Conservation (phyloP, 495 filamentous ascomycete genomes). For the Clavariopsis aquatica region DNA sequence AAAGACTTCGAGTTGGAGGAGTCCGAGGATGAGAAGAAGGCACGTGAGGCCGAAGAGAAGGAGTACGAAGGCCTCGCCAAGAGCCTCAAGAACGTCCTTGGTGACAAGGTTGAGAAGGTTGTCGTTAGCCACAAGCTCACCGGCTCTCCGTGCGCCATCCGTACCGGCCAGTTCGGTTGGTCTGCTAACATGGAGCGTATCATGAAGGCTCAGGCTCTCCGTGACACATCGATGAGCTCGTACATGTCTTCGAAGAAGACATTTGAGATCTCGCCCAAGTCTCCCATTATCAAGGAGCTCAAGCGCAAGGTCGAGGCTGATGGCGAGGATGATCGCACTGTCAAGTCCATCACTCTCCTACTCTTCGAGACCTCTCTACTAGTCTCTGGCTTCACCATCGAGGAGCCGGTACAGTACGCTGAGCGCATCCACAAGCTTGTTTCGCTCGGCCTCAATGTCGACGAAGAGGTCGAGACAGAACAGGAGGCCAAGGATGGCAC, state of each 20-base stretch:
- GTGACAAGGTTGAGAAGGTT: constrained; percentile 99
- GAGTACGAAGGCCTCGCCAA: constrained; percentile 93
- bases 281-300: constrained; percentile 95
- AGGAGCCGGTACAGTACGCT: constrained; percentile 95
- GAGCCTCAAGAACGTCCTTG: constrained; percentile 96
- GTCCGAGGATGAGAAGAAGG: constrained; percentile 98
- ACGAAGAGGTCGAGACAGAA: constrained; percentile 79
- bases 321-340: constrained; percentile 95
- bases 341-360: constrained; percentile 97
- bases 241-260: constrained; percentile 99
- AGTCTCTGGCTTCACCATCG: constrained; percentile 98
- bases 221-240: constrained; percentile 98
- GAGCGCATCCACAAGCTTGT: constrained; percentile 99
- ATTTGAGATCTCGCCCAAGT: constrained; percentile 99
- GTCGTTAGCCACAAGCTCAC: constrained; percentile 98
- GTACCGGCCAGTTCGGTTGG: constrained; percentile 99
- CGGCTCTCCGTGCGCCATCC: constrained; percentile 95
- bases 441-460: constrained; percentile 90
- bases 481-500: constrained; percentile 61
- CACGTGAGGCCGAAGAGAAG: constrained; percentile 96
- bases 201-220: constrained; percentile 99
- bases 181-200: constrained; percentile 99
- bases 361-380: constrained; percentile 98
- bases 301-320: constrained; percentile 96
- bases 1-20: constrained; percentile 99